Evolutionary conservation across 345 rosid genomes (phyloP).

Genomic region (Citrus inodora): DNA sequence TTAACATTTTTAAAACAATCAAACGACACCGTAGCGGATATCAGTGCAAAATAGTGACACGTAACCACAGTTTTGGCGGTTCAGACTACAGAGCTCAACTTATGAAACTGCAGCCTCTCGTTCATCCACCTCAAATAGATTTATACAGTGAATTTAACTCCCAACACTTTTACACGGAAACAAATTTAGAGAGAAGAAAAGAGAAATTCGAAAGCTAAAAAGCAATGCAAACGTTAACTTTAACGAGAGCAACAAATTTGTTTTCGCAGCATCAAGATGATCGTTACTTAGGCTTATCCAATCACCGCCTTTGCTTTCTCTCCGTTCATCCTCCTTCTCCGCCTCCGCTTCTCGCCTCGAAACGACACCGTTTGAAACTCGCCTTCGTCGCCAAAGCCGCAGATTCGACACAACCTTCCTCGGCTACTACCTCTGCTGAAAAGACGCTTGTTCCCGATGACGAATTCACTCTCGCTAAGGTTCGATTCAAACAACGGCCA

Average conservation of each 20-base stretch:
- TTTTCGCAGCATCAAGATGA: conserved; percentile 17
- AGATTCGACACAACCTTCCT: conserved; percentile 62
- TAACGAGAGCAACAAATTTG: conserved; percentile 27
- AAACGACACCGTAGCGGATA: background rate
- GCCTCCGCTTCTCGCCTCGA: conserved; percentile 12
- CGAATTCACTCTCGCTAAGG: conserved; percentile 83
- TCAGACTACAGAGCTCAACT: conserved; percentile 3
- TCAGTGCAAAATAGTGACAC: conserved; percentile 9
- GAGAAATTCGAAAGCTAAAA: background rate
- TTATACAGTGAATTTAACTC: background rate
- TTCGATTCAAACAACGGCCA: background rate
- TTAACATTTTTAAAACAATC: no score
- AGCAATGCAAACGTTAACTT: conserved; percentile 32
- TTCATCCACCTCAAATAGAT: background rate
- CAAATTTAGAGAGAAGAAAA: background rate
- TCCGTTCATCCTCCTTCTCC: conserved; percentile 25
- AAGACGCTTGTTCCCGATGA: conserved; percentile 59
- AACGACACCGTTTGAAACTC: conserved; percentile 18
- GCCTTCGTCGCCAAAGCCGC: conserved; percentile 47
- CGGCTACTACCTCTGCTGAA: conserved; percentile 34
- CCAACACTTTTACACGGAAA: background rate
- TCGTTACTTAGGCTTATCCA: conserved; percentile 9
- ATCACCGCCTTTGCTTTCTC: conserved; percentile 26
- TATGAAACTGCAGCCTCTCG: conserved; percentile 30
- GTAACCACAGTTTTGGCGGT: conserved; percentile 46